Evolutionary conservation across 208 protist genomes (phyloP), one percentile per base, ranked within the genome.

Genomic region (Wallacemonas sp.): DNA sequence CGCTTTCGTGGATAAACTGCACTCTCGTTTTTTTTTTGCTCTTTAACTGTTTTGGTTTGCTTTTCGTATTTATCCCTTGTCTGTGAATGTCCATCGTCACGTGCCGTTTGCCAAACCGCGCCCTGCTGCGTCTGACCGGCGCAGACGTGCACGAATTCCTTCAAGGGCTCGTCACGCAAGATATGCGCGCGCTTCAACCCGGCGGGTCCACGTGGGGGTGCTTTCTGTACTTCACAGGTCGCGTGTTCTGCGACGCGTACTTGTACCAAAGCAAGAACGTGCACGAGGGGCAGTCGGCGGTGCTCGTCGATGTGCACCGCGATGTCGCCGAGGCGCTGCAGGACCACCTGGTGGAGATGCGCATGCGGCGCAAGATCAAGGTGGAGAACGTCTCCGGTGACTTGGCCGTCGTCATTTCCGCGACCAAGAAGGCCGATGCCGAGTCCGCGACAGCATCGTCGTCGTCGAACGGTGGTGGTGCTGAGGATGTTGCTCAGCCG

Each of bases 161-260:
- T 11, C 90, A 95, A 38, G 90, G 90, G 17, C 74, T 95, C 32
- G 87, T 91, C 60, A 93, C 87, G 33, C 90, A 92, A 58, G 85
- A 95, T 61, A 61, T 93, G 30, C 73, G 66, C 39, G n/a, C 66
- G 23, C 69, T 95, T 24, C 65, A 58, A 12, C 81, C 84, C 1
- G 76, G 76, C 24, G 80, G 83, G 24, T 82, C 82, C 46, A 63
- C 89, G 29, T 95, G 80, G 70, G 90, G 90, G 21, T 93, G 87
- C 61, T 95, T 95, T 58, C 83, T 95, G 23, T 74, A 88, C 57
- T 83, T 88, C 61, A 90, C 78, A 11, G 90, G 90, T 9, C 87
- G 87, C 17, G 82, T 95, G 17, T 61, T 95, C 55, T 88, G 82
- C 69, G 90, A 95, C 60, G 90, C 90, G 5, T 81, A 86, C 71